Conservation (phyloP, 1,284 basidiomycete genomes). For the Leccinum angustisporum region DNA sequence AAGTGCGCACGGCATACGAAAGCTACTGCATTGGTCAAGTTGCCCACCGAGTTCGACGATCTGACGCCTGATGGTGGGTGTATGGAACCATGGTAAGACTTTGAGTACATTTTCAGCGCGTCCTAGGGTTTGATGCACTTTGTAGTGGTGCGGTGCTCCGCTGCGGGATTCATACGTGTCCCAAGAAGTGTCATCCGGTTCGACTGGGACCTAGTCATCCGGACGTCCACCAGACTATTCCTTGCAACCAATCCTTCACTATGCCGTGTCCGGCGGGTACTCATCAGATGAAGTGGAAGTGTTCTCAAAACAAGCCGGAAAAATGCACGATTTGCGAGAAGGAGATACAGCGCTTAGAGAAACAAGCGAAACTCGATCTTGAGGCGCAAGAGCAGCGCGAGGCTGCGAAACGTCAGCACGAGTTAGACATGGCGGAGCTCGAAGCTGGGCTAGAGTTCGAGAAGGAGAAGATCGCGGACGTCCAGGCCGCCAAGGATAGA, state of each 20-base stretch:
- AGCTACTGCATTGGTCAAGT: constrained; percentile 37
- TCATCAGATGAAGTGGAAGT: constrained; percentile 33
- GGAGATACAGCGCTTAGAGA: constrained; percentile 29
- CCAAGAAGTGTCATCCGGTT: constrained; percentile 51
- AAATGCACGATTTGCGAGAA: constrained; percentile 35
- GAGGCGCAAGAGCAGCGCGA: constrained; percentile 35
- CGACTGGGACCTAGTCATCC: constrained; percentile 28
- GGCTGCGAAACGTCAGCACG: constrained; percentile 31
- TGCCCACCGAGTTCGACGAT: constrained; percentile 48
- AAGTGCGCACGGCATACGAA: constrained; percentile 54
- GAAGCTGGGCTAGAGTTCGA: constrained; percentile 32
- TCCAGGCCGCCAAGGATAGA: constrained; percentile 29
- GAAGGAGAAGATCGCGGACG: constrained; percentile 25
- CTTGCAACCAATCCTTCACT: constrained; percentile 38
- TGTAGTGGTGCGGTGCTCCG: constrained; percentile 43
- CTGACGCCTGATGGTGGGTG: constrained; percentile 62
- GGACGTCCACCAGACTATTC: constrained; percentile 47
- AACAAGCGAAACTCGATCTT: constrained; percentile 31
- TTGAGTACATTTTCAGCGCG: not conserved
- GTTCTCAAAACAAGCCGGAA: constrained; percentile 30
- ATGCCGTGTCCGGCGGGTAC: constrained; percentile 19
- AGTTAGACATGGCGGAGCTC: constrained; percentile 23
- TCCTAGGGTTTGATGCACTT: not conserved
- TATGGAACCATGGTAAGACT: constrained; percentile 49
- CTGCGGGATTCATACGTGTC: constrained; percentile 50